These are phyloP conservation scores for Caryopteris hybrid DNA, from an alignment of 305 asterid genomes.

Conservation along the genomic window DNA sequence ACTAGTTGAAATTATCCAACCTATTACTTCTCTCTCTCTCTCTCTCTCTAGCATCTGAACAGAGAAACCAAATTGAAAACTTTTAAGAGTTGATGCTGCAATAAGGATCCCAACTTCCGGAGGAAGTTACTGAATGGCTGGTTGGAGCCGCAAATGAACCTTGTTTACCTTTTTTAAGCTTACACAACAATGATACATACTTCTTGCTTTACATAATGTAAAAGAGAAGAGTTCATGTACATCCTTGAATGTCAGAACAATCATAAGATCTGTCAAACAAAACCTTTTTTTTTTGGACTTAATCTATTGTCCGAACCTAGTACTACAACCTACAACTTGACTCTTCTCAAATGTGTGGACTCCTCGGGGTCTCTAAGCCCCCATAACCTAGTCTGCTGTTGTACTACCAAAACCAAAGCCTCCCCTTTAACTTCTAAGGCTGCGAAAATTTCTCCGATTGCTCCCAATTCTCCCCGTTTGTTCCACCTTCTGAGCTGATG, in stretches of 20 bases:
- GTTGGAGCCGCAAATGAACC: no score
- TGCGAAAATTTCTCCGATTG: conserved; percentile 46
- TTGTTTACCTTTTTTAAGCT: no score
- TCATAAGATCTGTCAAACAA: not conserved
- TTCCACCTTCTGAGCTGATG: conserved; percentile 38
- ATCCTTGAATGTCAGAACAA: not conserved
- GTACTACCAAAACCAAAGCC: conserved; percentile 52
- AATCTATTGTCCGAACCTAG: not conserved
- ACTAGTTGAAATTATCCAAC: no score
- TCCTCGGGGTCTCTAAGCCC: conserved; percentile 68
- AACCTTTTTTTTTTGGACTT: not conserved
- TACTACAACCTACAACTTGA: conserved; percentile 24
- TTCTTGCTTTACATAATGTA: not conserved
- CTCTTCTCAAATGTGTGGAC: conserved; percentile 59
- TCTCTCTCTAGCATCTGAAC: no score
- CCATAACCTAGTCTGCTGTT: conserved; percentile 70
- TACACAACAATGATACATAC: no score
- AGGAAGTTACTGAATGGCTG: no score
- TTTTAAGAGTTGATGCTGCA: no score
- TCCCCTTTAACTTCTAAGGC: conserved; percentile 39
- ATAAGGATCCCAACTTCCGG: no score
- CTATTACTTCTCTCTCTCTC: no score
- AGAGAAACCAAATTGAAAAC: no score
- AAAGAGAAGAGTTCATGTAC: not conserved
- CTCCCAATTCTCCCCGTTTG: conserved; percentile 50